Base-by-base conservation (phyloP, 805 yeast genomes). In the Suhomyces kilbournensis region DNA sequence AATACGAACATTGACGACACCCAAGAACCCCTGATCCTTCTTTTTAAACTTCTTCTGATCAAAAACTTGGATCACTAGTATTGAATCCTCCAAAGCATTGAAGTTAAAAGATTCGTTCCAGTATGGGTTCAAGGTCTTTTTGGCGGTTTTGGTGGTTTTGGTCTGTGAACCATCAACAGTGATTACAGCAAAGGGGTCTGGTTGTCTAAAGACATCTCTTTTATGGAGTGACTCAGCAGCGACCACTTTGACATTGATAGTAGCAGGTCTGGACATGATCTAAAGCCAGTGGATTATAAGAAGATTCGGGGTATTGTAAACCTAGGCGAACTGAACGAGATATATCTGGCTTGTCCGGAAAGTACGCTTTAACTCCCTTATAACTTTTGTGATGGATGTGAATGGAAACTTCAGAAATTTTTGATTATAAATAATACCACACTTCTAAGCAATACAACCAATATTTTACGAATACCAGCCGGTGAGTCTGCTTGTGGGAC, bases 151-250 rank as follows among this genome's bases (percentile, higher is more conserved):
- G 1, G 99, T 94, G 17, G 97, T 88, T 65, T 90, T 90, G 1
- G 98, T 94, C 67, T 94, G 99, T 19, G 89, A 85, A 3, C 98
- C 98, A 69, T 94, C 99, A n/a, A 94, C 92, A 10, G 98, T 93
- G 56, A 94, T 76, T 34, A 94, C 98, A 1, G 97, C 97, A 74
- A 94, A 94, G 9, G 99, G 99, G 70, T 94, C 99, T 2, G 99
- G 99, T 56, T 92, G 88, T 52, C 96, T 84, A 68, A 92, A 90
- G 22, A 94, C 92, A 69, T 94, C 99, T 57, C 99, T 81, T 72
- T 94, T 94, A 71, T 90, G 90, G 52, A 94, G 84, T 23, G 96
- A 89, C 69, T 94, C 99, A 12, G 98, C 97, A 14, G 97, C 98
- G 44, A 94, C 93, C 40, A 94, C 81, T 65, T 86, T 85, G 40